These are phyloP conservation scores for Mycena sanguinolenta DNA, from an alignment of 768 basidiomycete species.

Conservation along the genomic window DNA sequence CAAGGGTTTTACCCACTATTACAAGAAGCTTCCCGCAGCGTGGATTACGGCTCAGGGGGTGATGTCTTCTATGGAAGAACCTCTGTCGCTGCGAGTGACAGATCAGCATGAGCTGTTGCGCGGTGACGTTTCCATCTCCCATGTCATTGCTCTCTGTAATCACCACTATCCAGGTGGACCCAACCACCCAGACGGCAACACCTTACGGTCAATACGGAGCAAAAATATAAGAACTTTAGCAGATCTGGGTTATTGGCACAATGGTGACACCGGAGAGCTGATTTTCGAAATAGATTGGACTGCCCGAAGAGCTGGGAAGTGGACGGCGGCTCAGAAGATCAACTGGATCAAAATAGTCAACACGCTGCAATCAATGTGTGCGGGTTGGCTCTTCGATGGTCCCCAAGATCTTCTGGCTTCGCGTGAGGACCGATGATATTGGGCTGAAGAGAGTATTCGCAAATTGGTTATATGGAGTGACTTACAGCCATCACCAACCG, in stretches of 20 bases:
- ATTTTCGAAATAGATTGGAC: neutral
- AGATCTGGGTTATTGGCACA: neutral
- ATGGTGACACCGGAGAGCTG: neutral
- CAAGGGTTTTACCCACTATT: neutral
- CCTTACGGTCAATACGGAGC: neutral
- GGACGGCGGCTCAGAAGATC: neutral
- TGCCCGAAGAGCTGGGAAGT: neutral
- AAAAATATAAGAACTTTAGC: neutral
- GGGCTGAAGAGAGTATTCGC: neutral
- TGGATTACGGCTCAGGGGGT: conserved; percentile 3
- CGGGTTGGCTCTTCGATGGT: neutral
- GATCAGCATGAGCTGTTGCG: neutral
- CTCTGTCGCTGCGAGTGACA: neutral
- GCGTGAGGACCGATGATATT: neutral
- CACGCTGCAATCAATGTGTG: neutral
- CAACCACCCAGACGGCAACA: neutral
- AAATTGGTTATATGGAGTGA: neutral
- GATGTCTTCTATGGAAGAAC: neutral
- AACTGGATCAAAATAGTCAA: neutral
- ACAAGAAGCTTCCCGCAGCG: neutral
- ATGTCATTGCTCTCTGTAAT: neutral
- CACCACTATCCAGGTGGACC: neutral
- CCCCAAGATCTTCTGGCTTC: neutral
- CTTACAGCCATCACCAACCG: neutral
- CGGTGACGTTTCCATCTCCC: neutral